phyloP scores from a whole-genome alignment of 179 eudicot genomes.

The Dionaea muscipula region DNA sequence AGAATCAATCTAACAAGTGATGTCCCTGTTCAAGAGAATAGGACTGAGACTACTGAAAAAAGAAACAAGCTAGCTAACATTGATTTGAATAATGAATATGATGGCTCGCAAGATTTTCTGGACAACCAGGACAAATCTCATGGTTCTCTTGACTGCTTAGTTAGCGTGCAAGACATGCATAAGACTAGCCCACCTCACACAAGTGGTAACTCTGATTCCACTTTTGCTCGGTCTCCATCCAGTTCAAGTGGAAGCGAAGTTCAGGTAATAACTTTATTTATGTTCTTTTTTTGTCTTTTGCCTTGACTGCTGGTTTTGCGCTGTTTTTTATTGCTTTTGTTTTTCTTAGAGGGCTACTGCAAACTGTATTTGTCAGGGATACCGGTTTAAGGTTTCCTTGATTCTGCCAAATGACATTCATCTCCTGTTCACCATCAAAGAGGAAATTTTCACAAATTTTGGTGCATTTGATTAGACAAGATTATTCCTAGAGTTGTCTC shows the following conservation, averaged over 20 bases:
- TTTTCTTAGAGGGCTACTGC: no score
- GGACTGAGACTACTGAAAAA: constrained; percentile 15
- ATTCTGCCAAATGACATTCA: no score
- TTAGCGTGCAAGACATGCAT: constrained; percentile 30
- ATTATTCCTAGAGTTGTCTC: no score
- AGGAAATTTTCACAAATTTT: no score
- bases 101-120: constrained; percentile 45
- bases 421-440: no score
- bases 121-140: constrained; percentile 25
- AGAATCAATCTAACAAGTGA: constrained; percentile 18
- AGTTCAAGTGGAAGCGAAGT: constrained; percentile 71
- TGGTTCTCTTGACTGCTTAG: constrained; percentile 21
- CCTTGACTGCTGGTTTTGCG: no score
- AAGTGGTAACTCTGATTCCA: constrained; percentile 63
- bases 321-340: no score
- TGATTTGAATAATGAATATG: constrained; percentile 64
- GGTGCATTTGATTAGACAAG: no score
- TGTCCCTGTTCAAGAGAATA: constrained; percentile 20
- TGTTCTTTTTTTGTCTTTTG: no score
- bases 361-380: no score
- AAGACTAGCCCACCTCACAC: constrained; percentile 68
- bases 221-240: constrained; percentile 42
- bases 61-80: constrained; percentile 30
- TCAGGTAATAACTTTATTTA: constrained; percentile 39
- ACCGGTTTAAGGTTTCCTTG: no score